Conservation (phyloP, 805 yeast genomes). For the Saturnispora dispora region DNA sequence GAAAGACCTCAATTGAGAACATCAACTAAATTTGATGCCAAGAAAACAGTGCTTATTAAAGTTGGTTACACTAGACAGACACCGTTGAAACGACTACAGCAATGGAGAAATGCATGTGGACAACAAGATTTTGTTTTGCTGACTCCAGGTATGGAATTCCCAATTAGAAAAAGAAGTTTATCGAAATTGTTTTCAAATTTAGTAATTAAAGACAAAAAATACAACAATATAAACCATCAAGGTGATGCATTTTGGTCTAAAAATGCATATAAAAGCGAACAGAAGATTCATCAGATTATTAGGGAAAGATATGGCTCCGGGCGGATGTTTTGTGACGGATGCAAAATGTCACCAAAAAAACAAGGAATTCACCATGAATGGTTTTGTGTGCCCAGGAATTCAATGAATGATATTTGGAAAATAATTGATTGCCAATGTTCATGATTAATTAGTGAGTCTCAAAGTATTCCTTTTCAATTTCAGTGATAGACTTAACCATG, state of each 20-base stretch:
- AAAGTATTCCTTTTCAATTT: conserved; percentile 15
- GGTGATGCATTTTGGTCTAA: conserved; percentile 30
- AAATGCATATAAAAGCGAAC: conserved; percentile 32
- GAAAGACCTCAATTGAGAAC: conserved; percentile 16
- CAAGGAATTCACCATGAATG: conserved; percentile 40
- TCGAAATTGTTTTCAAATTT: not conserved
- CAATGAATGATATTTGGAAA: conserved; percentile 24
- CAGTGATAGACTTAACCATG: conserved; percentile 15
- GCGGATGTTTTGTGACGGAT: conserved; percentile 33
- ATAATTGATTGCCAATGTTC: conserved; percentile 10
- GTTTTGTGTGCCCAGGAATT: conserved; percentile 43
- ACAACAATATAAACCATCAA: conserved; percentile 5
- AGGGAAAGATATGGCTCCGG: conserved; percentile 38
- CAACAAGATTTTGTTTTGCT: conserved; percentile 34
- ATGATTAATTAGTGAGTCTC: not conserved
- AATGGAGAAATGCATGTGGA: conserved; percentile 46
- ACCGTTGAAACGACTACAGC: conserved; percentile 34
- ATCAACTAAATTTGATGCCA: conserved; percentile 31
- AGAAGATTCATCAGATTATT: conserved; percentile 32
- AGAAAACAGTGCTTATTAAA: conserved; percentile 35
- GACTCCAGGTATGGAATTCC: conserved; percentile 24
- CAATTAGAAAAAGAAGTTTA: not conserved
- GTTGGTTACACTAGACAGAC: conserved; percentile 46
- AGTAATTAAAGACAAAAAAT: conserved; percentile 1
- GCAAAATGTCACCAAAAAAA: not conserved